Evolutionary conservation across 495 filamentous ascomycete genomes (phyloP).

Genomic region (Penicillium canariense): DNA sequence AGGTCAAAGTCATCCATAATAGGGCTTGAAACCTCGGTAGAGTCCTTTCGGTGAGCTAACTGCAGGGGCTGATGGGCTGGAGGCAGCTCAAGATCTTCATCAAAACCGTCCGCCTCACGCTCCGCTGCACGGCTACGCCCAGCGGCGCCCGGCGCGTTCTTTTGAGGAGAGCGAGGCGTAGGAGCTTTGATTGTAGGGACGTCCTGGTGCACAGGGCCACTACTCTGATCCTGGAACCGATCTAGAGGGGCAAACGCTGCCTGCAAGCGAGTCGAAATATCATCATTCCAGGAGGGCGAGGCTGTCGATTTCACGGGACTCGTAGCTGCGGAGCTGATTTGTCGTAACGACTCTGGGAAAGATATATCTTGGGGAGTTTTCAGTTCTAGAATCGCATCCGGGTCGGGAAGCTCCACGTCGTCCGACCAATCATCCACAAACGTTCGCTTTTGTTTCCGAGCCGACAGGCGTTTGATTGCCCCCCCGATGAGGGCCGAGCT

Average conservation of each 20-base stretch:
- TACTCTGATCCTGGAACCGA: conserved; percentile 60
- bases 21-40: conserved; percentile 54
- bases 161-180: conserved; percentile 53
- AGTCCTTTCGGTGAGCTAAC: conserved; percentile 58
- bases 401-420: conserved; percentile 77
- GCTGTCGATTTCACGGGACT: conserved; percentile 38
- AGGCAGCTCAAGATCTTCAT: conserved; percentile 75
- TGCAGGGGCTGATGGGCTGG: conserved; percentile 53
- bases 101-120: conserved; percentile 63
- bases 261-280: conserved; percentile 25
- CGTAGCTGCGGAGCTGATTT: conserved; percentile 52
- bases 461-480: conserved; percentile 88
- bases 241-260: conserved; percentile 45
- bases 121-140: conserved; percentile 27
- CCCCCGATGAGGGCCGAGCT: conserved; percentile 90
- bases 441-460: conserved; percentile 70
- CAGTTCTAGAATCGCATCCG: conserved; percentile 59
- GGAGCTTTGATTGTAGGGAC: conserved; percentile 68
- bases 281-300: conserved; percentile 33
- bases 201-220: conserved; percentile 61
- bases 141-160: conserved; percentile 22
- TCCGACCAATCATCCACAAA: conserved; percentile 88
- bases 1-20: conserved; percentile 72
- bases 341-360: conserved; percentile 67
- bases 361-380: conserved; percentile 55